Base-by-base conservation (phyloP, 208 protist species). In the Wallacemonas sp. region DNA sequence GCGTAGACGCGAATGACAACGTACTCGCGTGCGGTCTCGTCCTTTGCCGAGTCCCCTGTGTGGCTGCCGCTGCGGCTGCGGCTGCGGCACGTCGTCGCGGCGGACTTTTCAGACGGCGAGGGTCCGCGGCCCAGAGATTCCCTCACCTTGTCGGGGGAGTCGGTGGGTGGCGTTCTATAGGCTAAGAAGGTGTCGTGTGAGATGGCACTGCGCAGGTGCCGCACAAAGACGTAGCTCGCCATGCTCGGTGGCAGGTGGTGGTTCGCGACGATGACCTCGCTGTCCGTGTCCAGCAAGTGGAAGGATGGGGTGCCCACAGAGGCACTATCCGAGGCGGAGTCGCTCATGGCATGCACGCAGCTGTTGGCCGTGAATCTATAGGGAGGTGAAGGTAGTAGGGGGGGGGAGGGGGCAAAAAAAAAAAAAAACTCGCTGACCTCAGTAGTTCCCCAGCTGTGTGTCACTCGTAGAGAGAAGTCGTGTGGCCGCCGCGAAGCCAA, bases 151-250 rank as follows among this genome's bases (percentile, higher is more conserved):
- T 63, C 48, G n/a, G 10, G 12, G 12, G 30, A 36, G 26, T 34
- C 24, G 13, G 26, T n/a, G 24, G 12, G 66, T 26, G 45, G 65
- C 21, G 0, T n/a, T 9, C 46, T 4, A n/a, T 57, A 57, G 0
- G 77, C 85, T 15, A 87, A 37, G 29, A 90, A 87, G 1, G 83
- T 87, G 62, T 87, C 83, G 58, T 94, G 85, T 10, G 79, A 76
- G 26, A 71, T 44, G 1, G 76, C 68, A 26, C 76, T 86, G 26
- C 68, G 67, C 29, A 81, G 27, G 48, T 84, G 84, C 13, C 66
- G 50, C 21, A 81, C 1, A 59, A 91, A 88, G 15, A 48, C 73
- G 61, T 83, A 88, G 13, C 87, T 84, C 41, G 62, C 52, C n/a
- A 89, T 61, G 15, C 68, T 63, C 3, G 69, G 73, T 1, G 79